Base-by-base conservation (phyloP, 495 filamentous ascomycete genomes). In the Haplographium delicatum region DNA sequence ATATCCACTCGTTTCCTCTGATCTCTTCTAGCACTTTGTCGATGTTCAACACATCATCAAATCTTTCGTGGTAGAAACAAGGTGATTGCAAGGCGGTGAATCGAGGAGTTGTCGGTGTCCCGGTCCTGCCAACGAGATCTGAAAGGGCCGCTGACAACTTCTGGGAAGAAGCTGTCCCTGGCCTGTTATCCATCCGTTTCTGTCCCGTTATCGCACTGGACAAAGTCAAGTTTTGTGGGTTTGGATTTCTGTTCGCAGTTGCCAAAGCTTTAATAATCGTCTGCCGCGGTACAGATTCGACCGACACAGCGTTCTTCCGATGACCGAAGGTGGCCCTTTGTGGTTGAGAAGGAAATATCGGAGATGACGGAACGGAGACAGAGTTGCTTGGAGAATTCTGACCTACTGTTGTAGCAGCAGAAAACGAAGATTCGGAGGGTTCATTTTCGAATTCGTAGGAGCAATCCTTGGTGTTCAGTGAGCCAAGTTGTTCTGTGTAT, bases 21-120 rank as follows among this genome's bases (percentile, higher is more conserved):
- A 97, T 94, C 70, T 98, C 93, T 65, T 97, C 93, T 1, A 98
- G 75, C 2, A 98, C 90, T 63, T 85, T 94, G 47, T 94, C 87
- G 35, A 96, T 85, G 65, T 98, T 90, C 54, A 98, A 88, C 6
- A 90, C 90, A 63, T 95, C 88, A 50, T 96, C 93, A 62, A 98
- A 97, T 33, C 89, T 79, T 67, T 91, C 85, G 67, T 98, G 93
- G 75, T 96, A 97, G 68, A 91, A 97, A 68, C 94, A 97, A 0
- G 93, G 93, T 30, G 88, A 94, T 61, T 91, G 84, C 20, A 96
- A 69, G 4, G 78, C 72, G 15, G 79, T 72, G 53, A 87, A 78
- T 26, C 74, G 72, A 24, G 84, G 78, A 2, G 83, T 81, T 23
- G 78, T 74, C 7, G 83, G 79, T 0, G 80, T 77, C 50, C 63